Conservation (phyloP, 1,284 basidiomycete species). For the Schizopora paradoxa region DNA sequence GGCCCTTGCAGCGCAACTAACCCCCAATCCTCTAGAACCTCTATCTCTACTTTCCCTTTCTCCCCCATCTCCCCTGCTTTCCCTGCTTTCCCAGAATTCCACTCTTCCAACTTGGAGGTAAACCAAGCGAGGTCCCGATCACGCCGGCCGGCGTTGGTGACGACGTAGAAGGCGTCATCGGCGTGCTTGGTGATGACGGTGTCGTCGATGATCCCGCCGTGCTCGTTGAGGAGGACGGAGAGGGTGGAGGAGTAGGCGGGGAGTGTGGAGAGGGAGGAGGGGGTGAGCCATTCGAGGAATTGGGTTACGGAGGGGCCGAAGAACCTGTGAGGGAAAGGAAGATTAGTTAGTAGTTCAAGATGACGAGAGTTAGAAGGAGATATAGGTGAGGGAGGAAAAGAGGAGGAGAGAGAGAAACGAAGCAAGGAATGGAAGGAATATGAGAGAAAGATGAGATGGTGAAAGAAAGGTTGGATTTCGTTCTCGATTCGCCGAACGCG, state of each 20-base stretch:
- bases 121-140: constrained; percentile 83
- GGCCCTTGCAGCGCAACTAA: constrained; percentile 92
- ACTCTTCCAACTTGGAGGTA: constrained; percentile 57
- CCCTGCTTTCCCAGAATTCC: constrained; percentile 49
- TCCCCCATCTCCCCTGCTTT: constrained; percentile 36
- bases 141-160: constrained; percentile 92
- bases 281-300: constrained; percentile 84
- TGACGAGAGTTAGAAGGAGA: neutral
- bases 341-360: neutral
- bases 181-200: constrained; percentile 82
- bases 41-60: constrained; percentile 67
- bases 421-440: no score
- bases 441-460: no score
- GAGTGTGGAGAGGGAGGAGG: constrained; percentile 71
- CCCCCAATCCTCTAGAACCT: constrained; percentile 83
- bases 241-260: constrained; percentile 71
- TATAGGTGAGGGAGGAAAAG: neutral
- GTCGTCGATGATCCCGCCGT: constrained; percentile 96
- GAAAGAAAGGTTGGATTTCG: no score
- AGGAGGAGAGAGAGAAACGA: no score
- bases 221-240: constrained; percentile 83
- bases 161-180: constrained; percentile 83
- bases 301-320: constrained; percentile 66
- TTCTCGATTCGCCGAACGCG: no score
- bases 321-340: constrained; percentile 43